phyloP scores from a whole-genome alignment of 345 rosid species.

The Citrus hindsii region DNA sequence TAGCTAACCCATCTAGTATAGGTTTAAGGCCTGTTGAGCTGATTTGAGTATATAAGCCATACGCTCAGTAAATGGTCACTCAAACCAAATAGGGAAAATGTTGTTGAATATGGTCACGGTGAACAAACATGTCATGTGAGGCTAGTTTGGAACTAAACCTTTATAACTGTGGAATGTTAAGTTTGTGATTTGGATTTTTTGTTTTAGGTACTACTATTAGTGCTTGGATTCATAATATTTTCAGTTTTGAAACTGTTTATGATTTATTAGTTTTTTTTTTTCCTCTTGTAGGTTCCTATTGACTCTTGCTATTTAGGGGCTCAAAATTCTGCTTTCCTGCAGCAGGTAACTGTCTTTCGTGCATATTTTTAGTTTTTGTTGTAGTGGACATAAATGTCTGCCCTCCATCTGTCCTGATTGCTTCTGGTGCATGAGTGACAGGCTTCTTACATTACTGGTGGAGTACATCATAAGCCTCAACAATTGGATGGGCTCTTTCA shows the following conservation, averaged over 20 bases:
- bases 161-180: background rate
- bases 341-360: constrained; percentile 55
- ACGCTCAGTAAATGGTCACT: background rate
- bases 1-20: background rate
- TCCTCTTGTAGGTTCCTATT: constrained; percentile 69
- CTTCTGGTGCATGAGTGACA: constrained; percentile 23
- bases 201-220: background rate
- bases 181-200: background rate
- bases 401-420: constrained; percentile 12
- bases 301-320: constrained; percentile 85
- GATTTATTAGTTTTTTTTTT: background rate
- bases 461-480: constrained; percentile 87
- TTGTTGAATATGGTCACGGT: background rate
- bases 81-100: background rate
- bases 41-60: background rate
- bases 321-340: constrained; percentile 87
- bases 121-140: background rate
- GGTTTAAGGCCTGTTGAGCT: background rate
- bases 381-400: constrained; percentile 1
- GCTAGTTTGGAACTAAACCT: background rate
- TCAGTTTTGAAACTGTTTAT: background rate
- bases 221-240: background rate
- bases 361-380: background rate
- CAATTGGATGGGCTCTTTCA: constrained; percentile 89
- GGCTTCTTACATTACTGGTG: constrained; percentile 94